Evolutionary conservation across 2,329 filamentous ascomycete species (phyloP).

Genomic region (Ilyonectria mors-panacis): DNA sequence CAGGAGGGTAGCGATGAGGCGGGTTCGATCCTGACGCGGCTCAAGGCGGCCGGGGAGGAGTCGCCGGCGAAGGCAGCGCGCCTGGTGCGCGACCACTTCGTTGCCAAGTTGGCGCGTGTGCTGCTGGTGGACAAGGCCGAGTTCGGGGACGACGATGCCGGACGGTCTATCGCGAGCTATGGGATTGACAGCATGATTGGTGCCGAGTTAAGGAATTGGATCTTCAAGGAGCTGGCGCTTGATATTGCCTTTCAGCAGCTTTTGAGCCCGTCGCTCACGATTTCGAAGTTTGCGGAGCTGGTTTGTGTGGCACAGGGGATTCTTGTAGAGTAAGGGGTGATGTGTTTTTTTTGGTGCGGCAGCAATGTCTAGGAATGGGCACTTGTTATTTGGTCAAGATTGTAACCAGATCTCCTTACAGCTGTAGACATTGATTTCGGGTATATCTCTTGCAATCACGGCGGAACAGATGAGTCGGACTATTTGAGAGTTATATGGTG

Average conservation of each 20-base stretch:
- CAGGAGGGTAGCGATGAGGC: background rate
- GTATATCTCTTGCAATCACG: too few relatives aligned
- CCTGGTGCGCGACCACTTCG: conserved; percentile 33
- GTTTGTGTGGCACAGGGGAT: conserved; percentile 12
- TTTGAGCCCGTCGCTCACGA: conserved; percentile 50
- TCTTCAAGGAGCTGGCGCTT: conserved; percentile 54
- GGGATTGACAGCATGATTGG: conserved; percentile 57
- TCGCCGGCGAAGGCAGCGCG: background rate
- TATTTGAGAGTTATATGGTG: too few relatives aligned
- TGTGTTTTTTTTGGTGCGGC: too few relatives aligned
- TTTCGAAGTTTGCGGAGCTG: conserved; percentile 33
- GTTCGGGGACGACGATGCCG: conserved; percentile 21
- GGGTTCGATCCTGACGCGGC: background rate
- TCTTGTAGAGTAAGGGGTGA: background rate
- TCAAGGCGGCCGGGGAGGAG: background rate
- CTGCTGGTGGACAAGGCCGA: conserved; percentile 37
- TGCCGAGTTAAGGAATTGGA: conserved; percentile 54
- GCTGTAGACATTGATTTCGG: too few relatives aligned
- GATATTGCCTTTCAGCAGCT: conserved; percentile 58
- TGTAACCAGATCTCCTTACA: too few relatives aligned
- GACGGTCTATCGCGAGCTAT: conserved; percentile 47
- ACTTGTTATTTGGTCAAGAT: too few relatives aligned
- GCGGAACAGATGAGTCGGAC: too few relatives aligned
- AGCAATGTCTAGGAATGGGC: too few relatives aligned
- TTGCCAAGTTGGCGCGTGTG: conserved; percentile 39